Evolutionary conservation across 139 green algal species (phyloP), one percentile per base, ranked within the genome.

Genomic region (Zygnema circumcarinatum): DNA sequence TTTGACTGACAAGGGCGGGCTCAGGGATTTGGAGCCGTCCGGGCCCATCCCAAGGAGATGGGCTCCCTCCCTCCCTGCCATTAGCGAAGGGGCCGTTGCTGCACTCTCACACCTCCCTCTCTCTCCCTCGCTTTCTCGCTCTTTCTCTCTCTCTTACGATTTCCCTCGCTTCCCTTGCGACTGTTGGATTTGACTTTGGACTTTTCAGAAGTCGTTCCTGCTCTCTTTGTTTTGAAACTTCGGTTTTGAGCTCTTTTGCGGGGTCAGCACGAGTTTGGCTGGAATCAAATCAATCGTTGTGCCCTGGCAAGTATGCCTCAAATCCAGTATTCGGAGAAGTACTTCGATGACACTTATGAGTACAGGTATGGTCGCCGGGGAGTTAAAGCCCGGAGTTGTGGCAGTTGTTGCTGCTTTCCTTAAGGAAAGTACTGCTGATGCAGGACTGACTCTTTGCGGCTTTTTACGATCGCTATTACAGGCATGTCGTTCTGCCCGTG

Each of bases 291-390:
- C n/a, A n/a, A n/a, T n/a, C n/a, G n/a, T n/a, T n/a, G n/a, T n/a
- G n/a, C n/a, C n/a, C n/a, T 72, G 72, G 20, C 72, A 35, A 79
- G 16, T 32, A 89, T 89, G 84, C 78, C 84, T 33, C 31, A 40
- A 35, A 90, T 90, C 29, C 95, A 96, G 89, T 98, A 98, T 89
- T 95, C 90, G 2, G 97, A 99, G 92, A 98, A 98, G 76, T 99
- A 99, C 87, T 98, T 96, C 79, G 97, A 99, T 89, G 96, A 98
- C 78, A 85, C 94, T 0, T 98, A 96, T 90, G 95, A 98, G 84
- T 98, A 97, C 93, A 94, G 95, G 94, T 95, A 52, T 25, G 90
- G 1, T n/a, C 7, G 47, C 21, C 1, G 29, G 67, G 47, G 47
- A 62, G 47, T 62, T 62, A 25, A 25, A 7, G 7, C 7, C 38